Conservation (phyloP, 2,329 filamentous ascomycete genomes). For the Nectriaceae sp. region DNA sequence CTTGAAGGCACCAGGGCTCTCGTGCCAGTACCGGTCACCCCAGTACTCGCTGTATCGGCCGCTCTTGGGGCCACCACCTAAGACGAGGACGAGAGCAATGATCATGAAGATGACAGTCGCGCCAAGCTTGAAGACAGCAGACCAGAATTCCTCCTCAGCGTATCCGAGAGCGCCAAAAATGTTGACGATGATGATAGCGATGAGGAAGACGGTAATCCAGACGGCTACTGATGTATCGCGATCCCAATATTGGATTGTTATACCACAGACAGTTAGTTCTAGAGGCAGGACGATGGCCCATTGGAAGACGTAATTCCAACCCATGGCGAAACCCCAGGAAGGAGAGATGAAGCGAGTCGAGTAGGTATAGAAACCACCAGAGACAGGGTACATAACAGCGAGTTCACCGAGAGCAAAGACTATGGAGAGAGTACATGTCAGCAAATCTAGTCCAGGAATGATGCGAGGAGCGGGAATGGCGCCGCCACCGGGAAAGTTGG, state of each 20-base stretch:
- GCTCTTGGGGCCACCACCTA: constrained; percentile 55
- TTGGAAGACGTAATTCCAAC: constrained; percentile 48
- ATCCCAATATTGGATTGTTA: constrained; percentile 56
- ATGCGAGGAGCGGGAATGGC: constrained; percentile 18
- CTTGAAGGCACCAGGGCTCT: constrained; percentile 55
- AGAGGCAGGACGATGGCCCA: constrained; percentile 53
- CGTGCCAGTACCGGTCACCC: constrained; percentile 39
- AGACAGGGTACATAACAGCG: constrained; percentile 62
- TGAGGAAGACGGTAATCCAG: constrained; percentile 56
- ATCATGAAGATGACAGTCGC: constrained; percentile 65
- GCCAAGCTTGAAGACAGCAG: constrained; percentile 56
- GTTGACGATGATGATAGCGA: constrained; percentile 52
- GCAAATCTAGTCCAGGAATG: constrained; percentile 2
- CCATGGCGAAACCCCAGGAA: constrained; percentile 59
- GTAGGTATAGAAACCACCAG: constrained; percentile 65
- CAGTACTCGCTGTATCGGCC: constrained; percentile 43
- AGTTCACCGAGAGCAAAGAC: constrained; percentile 63
- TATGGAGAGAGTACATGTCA: constrained; percentile 7
- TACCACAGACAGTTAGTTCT: constrained; percentile 51
- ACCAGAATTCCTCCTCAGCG: constrained; percentile 58
- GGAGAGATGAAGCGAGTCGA: constrained; percentile 63
- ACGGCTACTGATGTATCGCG: constrained; percentile 45
- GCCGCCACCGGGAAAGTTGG: no score
- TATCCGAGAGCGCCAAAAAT: constrained; percentile 57
- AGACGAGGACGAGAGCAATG: constrained; percentile 57